Percentiles rank a stretch among this genome's conserved stretches.
Conservation (phyloP, 2,329 filamentous ascomycete species). For the Stachybotrys elegans region DNA sequence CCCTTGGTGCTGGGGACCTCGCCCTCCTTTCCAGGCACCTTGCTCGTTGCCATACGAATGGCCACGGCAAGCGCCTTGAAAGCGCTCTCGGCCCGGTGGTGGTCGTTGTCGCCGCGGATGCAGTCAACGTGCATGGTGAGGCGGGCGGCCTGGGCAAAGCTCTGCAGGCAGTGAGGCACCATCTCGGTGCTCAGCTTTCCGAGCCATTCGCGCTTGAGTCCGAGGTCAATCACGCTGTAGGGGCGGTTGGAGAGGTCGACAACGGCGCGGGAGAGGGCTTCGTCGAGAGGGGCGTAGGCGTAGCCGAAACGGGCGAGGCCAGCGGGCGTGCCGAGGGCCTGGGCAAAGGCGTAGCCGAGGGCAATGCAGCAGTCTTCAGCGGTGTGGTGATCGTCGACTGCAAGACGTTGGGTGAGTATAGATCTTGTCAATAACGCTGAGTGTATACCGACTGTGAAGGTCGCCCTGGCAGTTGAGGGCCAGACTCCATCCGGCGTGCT, state of each 20-base stretch:
- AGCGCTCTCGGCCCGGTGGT: slow-evolving; percentile 91
- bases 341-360: slow-evolving; percentile 78
- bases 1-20: slow-evolving; percentile 97
- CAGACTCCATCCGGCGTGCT: slow-evolving; percentile 93
- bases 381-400: slow-evolving; percentile 98
- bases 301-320: slow-evolving; percentile 88
- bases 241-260: slow-evolving; percentile 93
- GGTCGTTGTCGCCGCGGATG: slow-evolving; percentile 85
- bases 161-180: slow-evolving; percentile 92
- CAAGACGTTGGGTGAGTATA: slow-evolving; percentile 4
- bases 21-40: slow-evolving; percentile 74
- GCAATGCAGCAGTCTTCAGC: slow-evolving; percentile 94
- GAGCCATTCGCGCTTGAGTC: slow-evolving; percentile 85
- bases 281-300: slow-evolving; percentile 90
- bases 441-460: slow-evolving; percentile 74
- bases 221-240: slow-evolving; percentile 76
- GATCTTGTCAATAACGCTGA: no score
- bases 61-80: slow-evolving; percentile 96
- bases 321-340: slow-evolving; percentile 69
- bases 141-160: slow-evolving; percentile 84
- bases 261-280: slow-evolving; percentile 88
- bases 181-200: slow-evolving; percentile 93
- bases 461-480: slow-evolving; percentile 80
- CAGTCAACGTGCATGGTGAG: slow-evolving; percentile 96
- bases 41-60: slow-evolving; percentile 68